Percentiles rank a stretch among this genome's conserved stretches.
Evolutionary conservation across 1,284 basidiomycete genomes (phyloP).

Genomic region (Ustilago bromivora): DNA sequence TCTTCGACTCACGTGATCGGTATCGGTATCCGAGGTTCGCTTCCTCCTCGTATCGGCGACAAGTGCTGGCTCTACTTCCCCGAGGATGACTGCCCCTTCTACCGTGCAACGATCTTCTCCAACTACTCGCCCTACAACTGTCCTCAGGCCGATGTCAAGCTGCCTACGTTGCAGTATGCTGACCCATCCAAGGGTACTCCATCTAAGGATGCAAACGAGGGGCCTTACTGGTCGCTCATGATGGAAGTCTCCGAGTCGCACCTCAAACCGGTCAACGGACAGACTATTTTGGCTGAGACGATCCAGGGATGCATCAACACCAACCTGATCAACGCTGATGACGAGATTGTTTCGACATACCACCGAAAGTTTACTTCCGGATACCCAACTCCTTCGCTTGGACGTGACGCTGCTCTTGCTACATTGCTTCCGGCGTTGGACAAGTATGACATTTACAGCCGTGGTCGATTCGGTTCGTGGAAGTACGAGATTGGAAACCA

Average conservation of each 20-base stretch:
- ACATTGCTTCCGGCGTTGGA: slow-evolving; percentile 72
- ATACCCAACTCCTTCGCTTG: slow-evolving; percentile 73
- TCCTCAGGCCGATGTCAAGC: slow-evolving; percentile 70
- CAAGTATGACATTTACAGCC: slow-evolving; percentile 71
- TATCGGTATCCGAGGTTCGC: slow-evolving; percentile 72
- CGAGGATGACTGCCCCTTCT: slow-evolving; percentile 73
- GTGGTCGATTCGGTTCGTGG: slow-evolving; percentile 74
- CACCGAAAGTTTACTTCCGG: slow-evolving; percentile 72
- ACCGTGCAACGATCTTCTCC: slow-evolving; percentile 74
- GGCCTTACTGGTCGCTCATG: slow-evolving; percentile 73
- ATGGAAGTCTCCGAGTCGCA: slow-evolving; percentile 73
- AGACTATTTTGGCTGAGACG: slow-evolving; percentile 72
- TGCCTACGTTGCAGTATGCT: slow-evolving; percentile 72
- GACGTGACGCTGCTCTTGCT: slow-evolving; percentile 72
- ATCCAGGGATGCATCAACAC: slow-evolving; percentile 73
- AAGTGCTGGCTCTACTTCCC: slow-evolving; percentile 73
- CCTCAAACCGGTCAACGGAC: slow-evolving; percentile 72
- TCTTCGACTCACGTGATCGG: slow-evolving; percentile 74
- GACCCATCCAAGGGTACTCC: slow-evolving; percentile 70
- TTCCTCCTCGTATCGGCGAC: slow-evolving; percentile 73
- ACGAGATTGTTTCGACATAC: slow-evolving; percentile 74
- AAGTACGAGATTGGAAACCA: slow-evolving; percentile 74
- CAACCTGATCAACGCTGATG: slow-evolving; percentile 71
- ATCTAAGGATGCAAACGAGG: slow-evolving; percentile 69
- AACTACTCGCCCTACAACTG: slow-evolving; percentile 74